Conservation (phyloP, 2,329 filamentous ascomycete species). For the Pestalotiopsis fici region DNA sequence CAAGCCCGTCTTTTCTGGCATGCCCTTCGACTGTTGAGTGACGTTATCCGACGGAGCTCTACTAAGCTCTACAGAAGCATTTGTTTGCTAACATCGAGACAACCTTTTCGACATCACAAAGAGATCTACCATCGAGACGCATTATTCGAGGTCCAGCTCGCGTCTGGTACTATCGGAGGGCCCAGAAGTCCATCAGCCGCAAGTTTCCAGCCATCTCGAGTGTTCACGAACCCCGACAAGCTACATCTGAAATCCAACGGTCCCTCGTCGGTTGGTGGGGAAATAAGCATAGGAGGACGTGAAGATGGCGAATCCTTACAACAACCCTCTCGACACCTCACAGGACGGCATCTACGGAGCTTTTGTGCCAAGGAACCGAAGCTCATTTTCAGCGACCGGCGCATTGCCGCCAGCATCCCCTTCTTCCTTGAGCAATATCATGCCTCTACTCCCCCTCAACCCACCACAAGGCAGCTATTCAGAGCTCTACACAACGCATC, state of each 20-base stretch:
- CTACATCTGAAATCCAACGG: not conserved
- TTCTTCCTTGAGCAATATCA: slow-evolving; percentile 43
- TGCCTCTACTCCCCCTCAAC: slow-evolving; percentile 52
- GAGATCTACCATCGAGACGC: not conserved
- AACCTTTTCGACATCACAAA: not conserved
- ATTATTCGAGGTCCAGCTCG: too few relatives aligned
- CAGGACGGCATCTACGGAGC: slow-evolving; percentile 31
- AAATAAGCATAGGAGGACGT: not conserved
- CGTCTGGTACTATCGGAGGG: too few relatives aligned
- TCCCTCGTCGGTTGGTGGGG: not conserved
- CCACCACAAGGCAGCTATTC: slow-evolving; percentile 40
- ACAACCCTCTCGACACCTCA: slow-evolving; percentile 32
- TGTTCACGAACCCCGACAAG: not conserved
- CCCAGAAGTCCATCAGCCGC: not conserved
- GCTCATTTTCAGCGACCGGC: slow-evolving; percentile 44
- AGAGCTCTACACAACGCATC: slow-evolving; percentile 28
- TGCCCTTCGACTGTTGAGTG: slow-evolving; percentile 3
- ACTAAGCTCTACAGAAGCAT: slow-evolving; percentile 3
- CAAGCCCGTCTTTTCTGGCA: not conserved
- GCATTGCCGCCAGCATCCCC: slow-evolving; percentile 29
- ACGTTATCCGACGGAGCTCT: slow-evolving; percentile 9
- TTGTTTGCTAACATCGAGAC: not conserved
- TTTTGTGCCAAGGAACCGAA: slow-evolving; percentile 33
- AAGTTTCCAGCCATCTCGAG: not conserved
- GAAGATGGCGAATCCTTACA: slow-evolving; percentile 45